Percentiles rank a stretch among this genome's conserved stretches.
Evolutionary conservation across 75 land plant species (phyloP).

Genomic region (Chamaecyparis obtusa): DNA sequence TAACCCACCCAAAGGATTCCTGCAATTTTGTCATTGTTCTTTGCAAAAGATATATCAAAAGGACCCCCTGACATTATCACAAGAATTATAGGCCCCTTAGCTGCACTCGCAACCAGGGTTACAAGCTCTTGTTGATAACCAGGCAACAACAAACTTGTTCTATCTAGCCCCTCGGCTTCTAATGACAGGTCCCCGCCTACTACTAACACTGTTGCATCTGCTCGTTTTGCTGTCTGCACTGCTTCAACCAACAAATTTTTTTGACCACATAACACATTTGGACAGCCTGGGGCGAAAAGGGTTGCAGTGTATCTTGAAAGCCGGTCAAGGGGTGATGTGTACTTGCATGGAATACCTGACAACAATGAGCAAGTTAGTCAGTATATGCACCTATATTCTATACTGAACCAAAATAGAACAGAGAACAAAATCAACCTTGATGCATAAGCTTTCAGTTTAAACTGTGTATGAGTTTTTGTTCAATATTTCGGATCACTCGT

Average conservation of each 20-base stretch:
- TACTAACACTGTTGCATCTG: constrained; percentile 78
- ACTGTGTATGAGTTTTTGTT: no score
- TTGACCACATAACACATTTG: constrained; percentile 45
- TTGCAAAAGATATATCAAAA: constrained; percentile 72
- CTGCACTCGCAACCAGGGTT: constrained; percentile 51
- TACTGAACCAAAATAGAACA: no score
- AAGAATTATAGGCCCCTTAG: constrained; percentile 53
- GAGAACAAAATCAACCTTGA: no score
- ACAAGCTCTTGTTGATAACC: constrained; percentile 83
- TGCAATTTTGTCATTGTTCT: constrained; percentile 45
- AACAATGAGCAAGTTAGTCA: neutral
- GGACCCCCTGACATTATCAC: constrained; percentile 89
- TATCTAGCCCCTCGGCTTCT: constrained; percentile 71
- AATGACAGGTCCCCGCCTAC: constrained; percentile 71
- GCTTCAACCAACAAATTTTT: constrained; percentile 44
- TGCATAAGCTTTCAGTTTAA: no score
- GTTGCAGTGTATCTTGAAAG: constrained; percentile 14
- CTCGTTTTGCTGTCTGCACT: constrained; percentile 40
- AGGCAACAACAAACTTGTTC: constrained; percentile 72
- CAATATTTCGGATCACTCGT: no score
- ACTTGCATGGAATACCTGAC: constrained; percentile 37
- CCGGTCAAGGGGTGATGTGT: constrained; percentile 29
- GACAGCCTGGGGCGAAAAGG: neutral
- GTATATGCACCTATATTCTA: neutral
- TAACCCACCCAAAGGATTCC: constrained; percentile 89